Conservation (phyloP, 148 eudicot genomes). For the Selenicereus undatus region DNA sequence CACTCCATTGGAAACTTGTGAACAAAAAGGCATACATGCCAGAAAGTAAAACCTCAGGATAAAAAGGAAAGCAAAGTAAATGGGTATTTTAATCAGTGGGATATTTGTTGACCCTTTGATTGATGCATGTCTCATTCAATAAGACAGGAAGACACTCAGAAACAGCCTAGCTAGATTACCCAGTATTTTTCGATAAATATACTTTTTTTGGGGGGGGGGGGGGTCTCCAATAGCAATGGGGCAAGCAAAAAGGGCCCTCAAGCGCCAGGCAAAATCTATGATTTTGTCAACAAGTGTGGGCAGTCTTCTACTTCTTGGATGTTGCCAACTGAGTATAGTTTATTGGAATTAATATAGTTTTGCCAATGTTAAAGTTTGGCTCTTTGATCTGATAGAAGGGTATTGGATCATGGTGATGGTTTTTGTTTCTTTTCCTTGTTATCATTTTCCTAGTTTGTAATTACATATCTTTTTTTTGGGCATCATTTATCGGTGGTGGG, state of each 20-base stretch:
- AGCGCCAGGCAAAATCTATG: constrained; percentile 2
- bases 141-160: constrained; percentile 16
- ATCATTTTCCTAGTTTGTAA: not conserved
- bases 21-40: not conserved
- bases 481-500: too few species aligned
- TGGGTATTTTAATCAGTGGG: constrained; percentile 1
- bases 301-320: not conserved
- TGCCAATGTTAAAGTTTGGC: too few species aligned
- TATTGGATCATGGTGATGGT: not conserved
- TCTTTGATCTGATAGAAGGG: constrained; percentile 1
- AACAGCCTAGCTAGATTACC: not conserved
- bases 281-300: constrained; percentile 22
- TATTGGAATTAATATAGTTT: too few species aligned
- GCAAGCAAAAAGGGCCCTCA: not conserved
- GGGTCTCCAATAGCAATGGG: not conserved
- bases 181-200: too few species aligned
- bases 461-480: not conserved
- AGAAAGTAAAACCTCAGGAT: not conserved
- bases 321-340: not conserved
- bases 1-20: constrained; percentile 20
- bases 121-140: constrained; percentile 15
- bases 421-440: not conserved
- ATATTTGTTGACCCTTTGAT: constrained; percentile 5
- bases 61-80: constrained; percentile 1
- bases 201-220: too few species aligned